A percentile compares a stretch with the other conserved stretches of the same genome.
Conservation (phyloP, 176 grass and related monocot species). For the Elymus sibiricus region DNA sequence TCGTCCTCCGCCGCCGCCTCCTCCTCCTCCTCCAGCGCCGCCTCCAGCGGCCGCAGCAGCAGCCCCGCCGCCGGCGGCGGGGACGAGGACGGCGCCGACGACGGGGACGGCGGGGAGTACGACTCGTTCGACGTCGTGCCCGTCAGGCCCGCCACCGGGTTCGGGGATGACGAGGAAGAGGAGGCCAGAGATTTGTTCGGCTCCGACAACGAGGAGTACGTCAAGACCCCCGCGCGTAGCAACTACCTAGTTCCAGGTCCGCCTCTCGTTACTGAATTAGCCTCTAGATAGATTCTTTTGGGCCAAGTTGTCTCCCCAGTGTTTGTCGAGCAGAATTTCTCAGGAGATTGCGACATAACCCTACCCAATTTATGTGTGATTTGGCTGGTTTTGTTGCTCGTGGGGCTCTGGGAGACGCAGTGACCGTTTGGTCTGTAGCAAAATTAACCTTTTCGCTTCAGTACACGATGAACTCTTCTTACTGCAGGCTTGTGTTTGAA, state of each 20-base stretch:
- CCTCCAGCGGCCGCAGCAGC: slow-evolving; percentile 53
- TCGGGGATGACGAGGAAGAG: slow-evolving; percentile 31
- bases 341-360: neutral
- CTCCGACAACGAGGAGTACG: slow-evolving; percentile 85
- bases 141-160: slow-evolving; percentile 1
- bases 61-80: slow-evolving; percentile 39
- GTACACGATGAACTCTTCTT: neutral
- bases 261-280: neutral
- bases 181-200: slow-evolving; percentile 92
- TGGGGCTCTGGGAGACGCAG: neutral
- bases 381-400: neutral
- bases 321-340: neutral
- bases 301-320: neutral
- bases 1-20: slow-evolving; percentile 70
- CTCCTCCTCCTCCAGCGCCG: slow-evolving; percentile 53
- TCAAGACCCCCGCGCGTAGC: slow-evolving; percentile 65
- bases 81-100: slow-evolving; percentile 44
- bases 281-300: neutral
- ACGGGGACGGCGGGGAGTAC: slow-evolving; percentile 40
- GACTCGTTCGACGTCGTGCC: slow-evolving; percentile 37
- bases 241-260: slow-evolving; percentile 75
- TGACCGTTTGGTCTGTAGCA: neutral
- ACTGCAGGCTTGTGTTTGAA: neutral
- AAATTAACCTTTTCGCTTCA: neutral
- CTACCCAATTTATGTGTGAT: neutral